These are phyloP conservation scores for Ceratorhiza oryzae-sativae DNA, from an alignment of 1,284 basidiomycete genomes.

Conservation along the genomic window DNA sequence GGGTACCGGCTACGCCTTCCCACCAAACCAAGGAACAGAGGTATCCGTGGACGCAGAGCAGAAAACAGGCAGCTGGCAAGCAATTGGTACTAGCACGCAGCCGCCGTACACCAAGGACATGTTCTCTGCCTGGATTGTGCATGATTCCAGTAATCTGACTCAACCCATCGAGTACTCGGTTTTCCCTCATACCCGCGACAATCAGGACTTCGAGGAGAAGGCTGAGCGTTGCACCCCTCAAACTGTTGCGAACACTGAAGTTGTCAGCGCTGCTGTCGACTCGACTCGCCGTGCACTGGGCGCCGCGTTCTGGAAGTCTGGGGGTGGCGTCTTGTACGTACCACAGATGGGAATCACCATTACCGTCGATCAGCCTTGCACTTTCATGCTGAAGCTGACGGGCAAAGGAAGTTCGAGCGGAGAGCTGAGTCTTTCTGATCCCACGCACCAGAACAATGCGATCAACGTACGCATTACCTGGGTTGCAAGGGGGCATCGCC, in stretches of 20 bases:
- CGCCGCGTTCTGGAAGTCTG: slow-evolving; percentile 30
- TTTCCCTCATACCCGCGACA: slow-evolving; percentile 55
- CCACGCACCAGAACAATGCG: not conserved
- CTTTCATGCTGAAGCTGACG: not conserved
- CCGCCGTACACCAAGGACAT: slow-evolving; percentile 62
- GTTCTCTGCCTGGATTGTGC: slow-evolving; percentile 67
- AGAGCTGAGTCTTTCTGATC: slow-evolving; percentile 11
- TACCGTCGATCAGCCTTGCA: not conserved
- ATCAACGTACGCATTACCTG: slow-evolving; percentile 11
- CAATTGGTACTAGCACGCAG: slow-evolving; percentile 65
- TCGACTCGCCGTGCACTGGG: slow-evolving; percentile 11
- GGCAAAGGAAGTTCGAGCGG: not conserved
- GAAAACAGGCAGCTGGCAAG: slow-evolving; percentile 64
- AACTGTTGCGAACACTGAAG: slow-evolving; percentile 15
- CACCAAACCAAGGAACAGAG: slow-evolving; percentile 11
- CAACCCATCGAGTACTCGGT: slow-evolving; percentile 58
- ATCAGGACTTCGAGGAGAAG: slow-evolving; percentile 18
- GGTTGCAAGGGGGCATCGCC: slow-evolving; percentile 1
- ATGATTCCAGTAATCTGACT: slow-evolving; percentile 48
- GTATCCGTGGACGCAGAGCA: slow-evolving; percentile 51
- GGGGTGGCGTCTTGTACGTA: slow-evolving; percentile 2
- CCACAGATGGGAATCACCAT: slow-evolving; percentile 26
- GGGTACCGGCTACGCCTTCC: slow-evolving; percentile 62
- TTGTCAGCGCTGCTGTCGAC: slow-evolving; percentile 30
- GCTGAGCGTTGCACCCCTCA: not conserved